Base-by-base conservation (phyloP, 2,329 filamentous ascomycete species). In the Alternaria atra region DNA sequence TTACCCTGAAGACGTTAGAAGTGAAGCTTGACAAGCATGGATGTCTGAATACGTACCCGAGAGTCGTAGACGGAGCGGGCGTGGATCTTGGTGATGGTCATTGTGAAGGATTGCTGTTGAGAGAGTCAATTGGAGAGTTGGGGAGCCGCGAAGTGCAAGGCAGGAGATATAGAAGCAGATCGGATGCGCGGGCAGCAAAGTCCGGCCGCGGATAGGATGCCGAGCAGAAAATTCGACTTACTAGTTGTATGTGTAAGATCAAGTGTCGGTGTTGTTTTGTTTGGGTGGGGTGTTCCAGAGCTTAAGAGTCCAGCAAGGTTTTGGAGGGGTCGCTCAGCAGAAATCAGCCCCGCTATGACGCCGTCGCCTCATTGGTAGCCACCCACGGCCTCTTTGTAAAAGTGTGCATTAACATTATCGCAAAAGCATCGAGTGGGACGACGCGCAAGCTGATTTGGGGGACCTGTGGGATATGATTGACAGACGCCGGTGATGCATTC, bases 41-140 rank as follows among this genome's bases (percentile, higher is more conserved):
- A 39, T 51, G 5, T 23, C 15, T 23, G 30, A 8, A 34, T 15
- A 66, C 70, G 23, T 72, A 73, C 70, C 73, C 95, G 94, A 82
- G 95, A 98, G 89, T 99, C 95, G 89, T 85, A 99, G 86, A 99
- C 93, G 79, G 91, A 94, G 80, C 95, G 83, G 68, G 83, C 82
- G 81, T 85, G 83, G 76, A 85, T 84, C 80, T 84, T 84, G 72
- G 79, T 80, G 78, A 84, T 84, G 71, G 91, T 85, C 95, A 99
- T 99, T 72, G 80, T 94, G 55, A 58, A 55, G 63, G 46, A 52
- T 63, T 50, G 60, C 55, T 57, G 54, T 58, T 47, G 58, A 63
- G 59, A 60, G 12, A 66, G 58, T 71, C 67, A 75, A 75, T 72
- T 72, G 72, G 51, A 50, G 58, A 53, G 43, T 50, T 43, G 58